These are phyloP conservation scores for Pelomyxa schiedti DNA, from an alignment of 78 protist species.

Conservation along the genomic window DNA sequence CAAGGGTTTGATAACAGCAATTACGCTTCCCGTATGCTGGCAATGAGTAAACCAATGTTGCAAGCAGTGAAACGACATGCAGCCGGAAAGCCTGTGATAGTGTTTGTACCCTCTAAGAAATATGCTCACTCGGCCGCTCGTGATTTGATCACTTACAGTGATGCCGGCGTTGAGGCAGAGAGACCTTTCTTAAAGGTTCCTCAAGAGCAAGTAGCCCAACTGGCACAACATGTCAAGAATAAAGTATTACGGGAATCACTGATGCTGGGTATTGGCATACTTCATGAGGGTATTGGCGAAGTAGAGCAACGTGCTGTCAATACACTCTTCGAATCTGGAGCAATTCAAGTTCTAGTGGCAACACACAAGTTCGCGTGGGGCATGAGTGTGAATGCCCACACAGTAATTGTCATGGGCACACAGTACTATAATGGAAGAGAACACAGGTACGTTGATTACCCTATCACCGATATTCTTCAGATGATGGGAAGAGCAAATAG, in stretches of 20 bases:
- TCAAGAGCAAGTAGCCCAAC: slow-evolving; percentile 5
- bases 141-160: slow-evolving; percentile 58
- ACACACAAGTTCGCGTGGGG: slow-evolving; percentile 38
- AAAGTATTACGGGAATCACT: slow-evolving; percentile 10
- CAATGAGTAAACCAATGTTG: slow-evolving; percentile 83
- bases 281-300: slow-evolving; percentile 63
- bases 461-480: slow-evolving; percentile 82
- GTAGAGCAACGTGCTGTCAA: slow-evolving; percentile 34
- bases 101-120: slow-evolving; percentile 75
- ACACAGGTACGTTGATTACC: slow-evolving; percentile 72
- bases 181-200: slow-evolving; percentile 25
- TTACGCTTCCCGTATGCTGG: slow-evolving; percentile 54
- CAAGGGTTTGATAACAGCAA: slow-evolving; percentile 66
- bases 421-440: slow-evolving; percentile 57
- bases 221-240: neutral
- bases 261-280: slow-evolving; percentile 62
- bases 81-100: slow-evolving; percentile 54
- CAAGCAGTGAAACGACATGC: slow-evolving; percentile 34
- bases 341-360: slow-evolving; percentile 48
- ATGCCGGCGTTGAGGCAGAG: slow-evolving; percentile 27
- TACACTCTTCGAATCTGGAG: slow-evolving; percentile 27
- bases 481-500: slow-evolving; percentile 89
- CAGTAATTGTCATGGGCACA: slow-evolving; percentile 67
- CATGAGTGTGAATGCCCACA: slow-evolving; percentile 19
- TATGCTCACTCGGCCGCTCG: slow-evolving; percentile 42